Percentiles rank a stretch among this genome's conserved stretches.
Conservation (phyloP, 257 asterid species). For the Solanum gandarillasii region DNA sequence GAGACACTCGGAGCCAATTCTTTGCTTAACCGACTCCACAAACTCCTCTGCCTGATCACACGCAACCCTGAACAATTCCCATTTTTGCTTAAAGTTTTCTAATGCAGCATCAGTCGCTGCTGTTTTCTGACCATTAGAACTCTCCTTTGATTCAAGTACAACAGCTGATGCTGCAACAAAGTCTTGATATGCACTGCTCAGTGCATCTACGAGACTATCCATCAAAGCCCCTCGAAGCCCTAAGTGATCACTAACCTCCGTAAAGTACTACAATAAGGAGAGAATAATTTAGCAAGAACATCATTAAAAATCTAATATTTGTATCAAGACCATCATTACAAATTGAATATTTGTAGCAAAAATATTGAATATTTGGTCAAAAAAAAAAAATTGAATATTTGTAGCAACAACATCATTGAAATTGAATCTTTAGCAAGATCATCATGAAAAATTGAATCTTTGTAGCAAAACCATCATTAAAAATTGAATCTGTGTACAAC, state of each 20-base stretch:
- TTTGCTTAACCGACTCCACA: constrained; percentile 89
- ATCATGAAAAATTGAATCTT: background rate
- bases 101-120: constrained; percentile 74
- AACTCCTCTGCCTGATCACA: constrained; percentile 95
- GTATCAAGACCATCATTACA: background rate
- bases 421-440: background rate
- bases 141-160: constrained; percentile 57
- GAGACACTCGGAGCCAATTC: constrained; percentile 93
- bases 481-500: background rate
- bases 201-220: constrained; percentile 74
- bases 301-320: background rate
- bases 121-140: constrained; percentile 48
- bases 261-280: background rate
- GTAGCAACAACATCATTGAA: background rate
- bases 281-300: background rate
- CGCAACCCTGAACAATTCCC: constrained; percentile 84
- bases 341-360: background rate
- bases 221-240: constrained; percentile 18
- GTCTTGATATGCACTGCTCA: constrained; percentile 65
- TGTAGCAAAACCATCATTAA: background rate
- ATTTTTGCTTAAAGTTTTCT: constrained; percentile 73
- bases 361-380: background rate
- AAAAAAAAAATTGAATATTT: background rate
- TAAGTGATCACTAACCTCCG: background rate
- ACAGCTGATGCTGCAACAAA: constrained; percentile 64